Percentiles rank a stretch among this genome's conserved stretches.
These are phyloP conservation scores for Dothidotthia symphoricarpi DNA, from an alignment of 2,329 filamentous ascomycete species.

Conservation along the genomic window DNA sequence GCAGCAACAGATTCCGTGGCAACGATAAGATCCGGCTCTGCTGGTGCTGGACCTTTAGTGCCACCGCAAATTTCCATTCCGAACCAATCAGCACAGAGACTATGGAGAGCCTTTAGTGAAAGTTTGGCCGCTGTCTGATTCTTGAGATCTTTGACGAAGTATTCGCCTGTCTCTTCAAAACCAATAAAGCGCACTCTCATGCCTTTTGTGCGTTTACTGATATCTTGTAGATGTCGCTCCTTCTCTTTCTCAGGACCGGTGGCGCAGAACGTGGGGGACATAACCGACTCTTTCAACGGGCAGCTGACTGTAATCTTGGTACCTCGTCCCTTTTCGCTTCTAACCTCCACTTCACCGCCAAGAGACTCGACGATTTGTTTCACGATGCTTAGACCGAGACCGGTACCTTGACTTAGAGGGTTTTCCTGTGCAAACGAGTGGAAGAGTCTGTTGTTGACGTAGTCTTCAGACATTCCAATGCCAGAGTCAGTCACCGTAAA, in stretches of 20 bases:
- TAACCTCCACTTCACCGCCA: conserved; percentile 39
- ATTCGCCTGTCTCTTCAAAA: conserved; percentile 35
- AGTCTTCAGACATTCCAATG: conserved; percentile 44
- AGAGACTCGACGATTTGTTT: conserved; percentile 41
- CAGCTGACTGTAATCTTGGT: conserved; percentile 41
- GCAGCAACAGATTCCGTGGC: conserved; percentile 36
- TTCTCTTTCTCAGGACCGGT: conserved; percentile 24
- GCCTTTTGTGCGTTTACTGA: conserved; percentile 30
- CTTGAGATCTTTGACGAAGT: conserved; percentile 32
- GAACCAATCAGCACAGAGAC: conserved; percentile 38
- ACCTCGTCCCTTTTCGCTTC: conserved; percentile 36
- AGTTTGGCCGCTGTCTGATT: conserved; percentile 33
- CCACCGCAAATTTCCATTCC: conserved; percentile 26
- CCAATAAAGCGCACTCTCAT: conserved; percentile 35
- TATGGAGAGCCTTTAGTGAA: conserved; percentile 34
- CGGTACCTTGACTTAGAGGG: conserved; percentile 40
- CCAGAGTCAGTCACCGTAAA: conserved; percentile 41
- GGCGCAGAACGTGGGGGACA: conserved; percentile 30
- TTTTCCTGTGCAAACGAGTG: conserved; percentile 44
- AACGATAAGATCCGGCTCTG: conserved; percentile 29
- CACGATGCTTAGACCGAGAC: conserved; percentile 42
- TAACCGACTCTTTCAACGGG: conserved; percentile 30
- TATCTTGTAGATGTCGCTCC: conserved; percentile 20
- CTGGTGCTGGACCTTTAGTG: conserved; percentile 9
- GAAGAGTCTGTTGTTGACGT: conserved; percentile 38